A percentile compares a stretch with the other conserved stretches of the same genome.
Conservation (phyloP, 208 protist genomes). For the Strigomonas galati region DNA sequence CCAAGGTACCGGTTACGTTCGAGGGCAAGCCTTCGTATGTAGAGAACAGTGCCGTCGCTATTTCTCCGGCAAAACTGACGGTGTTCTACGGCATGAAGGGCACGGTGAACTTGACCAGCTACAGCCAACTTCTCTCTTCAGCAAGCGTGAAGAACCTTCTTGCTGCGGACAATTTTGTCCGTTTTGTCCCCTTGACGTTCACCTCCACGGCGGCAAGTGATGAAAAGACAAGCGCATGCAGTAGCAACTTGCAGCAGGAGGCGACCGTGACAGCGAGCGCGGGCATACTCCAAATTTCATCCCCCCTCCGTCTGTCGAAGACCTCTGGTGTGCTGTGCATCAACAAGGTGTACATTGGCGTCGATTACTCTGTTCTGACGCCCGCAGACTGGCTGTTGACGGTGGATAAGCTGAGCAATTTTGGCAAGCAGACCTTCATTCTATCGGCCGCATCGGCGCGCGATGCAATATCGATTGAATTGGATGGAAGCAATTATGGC, state of each 20-base stretch:
- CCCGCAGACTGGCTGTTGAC: slow-evolving; percentile 31
- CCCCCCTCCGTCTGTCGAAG: slow-evolving; percentile 30
- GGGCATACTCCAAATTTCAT: slow-evolving; percentile 32
- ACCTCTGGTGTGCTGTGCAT: slow-evolving; percentile 48
- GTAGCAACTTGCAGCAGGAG: slow-evolving; percentile 19
- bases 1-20: background rate
- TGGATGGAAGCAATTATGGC: slow-evolving; percentile 16
- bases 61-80: slow-evolving; percentile 15
- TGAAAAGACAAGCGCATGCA: slow-evolving; percentile 26
- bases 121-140: slow-evolving; percentile 16
- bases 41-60: background rate
- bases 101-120: slow-evolving; percentile 24
- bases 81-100: slow-evolving; percentile 57
- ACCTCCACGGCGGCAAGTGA: slow-evolving; percentile 4
- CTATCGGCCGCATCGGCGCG: slow-evolving; percentile 24
- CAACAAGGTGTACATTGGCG: slow-evolving; percentile 36
- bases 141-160: slow-evolving; percentile 6
- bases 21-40: background rate
- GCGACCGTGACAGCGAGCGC: slow-evolving; percentile 20
- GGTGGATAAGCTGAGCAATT: slow-evolving; percentile 25
- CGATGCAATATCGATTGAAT: slow-evolving; percentile 27
- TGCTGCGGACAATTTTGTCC: slow-evolving; percentile 7
- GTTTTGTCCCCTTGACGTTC: slow-evolving; percentile 21
- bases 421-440: slow-evolving; percentile 25
- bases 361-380: slow-evolving; percentile 55